Conservation (phyloP, 108 stramenopile species). For the Cyclotella cryptica region DNA sequence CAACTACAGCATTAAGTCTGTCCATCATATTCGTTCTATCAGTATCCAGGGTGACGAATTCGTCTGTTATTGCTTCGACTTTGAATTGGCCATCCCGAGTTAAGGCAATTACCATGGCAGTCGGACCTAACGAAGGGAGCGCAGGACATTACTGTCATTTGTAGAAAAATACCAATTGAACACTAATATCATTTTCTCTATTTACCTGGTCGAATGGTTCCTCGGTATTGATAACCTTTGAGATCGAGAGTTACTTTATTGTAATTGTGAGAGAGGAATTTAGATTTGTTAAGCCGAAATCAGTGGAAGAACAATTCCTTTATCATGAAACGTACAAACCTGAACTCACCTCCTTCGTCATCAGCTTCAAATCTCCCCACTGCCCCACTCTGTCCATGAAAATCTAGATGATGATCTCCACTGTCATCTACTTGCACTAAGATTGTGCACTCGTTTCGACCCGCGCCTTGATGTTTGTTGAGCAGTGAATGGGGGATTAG, state of each 20-base stretch:
- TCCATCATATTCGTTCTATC: slow-evolving; percentile 70
- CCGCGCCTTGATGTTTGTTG: slow-evolving; percentile 23
- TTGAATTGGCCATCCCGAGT: slow-evolving; percentile 55
- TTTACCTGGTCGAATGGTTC: slow-evolving; percentile 70
- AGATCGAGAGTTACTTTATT: slow-evolving; percentile 72
- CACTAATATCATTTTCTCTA: not conserved
- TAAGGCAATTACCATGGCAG: slow-evolving; percentile 65
- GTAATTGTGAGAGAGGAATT: not conserved
- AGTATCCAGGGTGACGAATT: slow-evolving; percentile 69
- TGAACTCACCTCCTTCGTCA: slow-evolving; percentile 50
- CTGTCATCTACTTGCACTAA: slow-evolving; percentile 71
- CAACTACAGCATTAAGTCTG: slow-evolving; percentile 68
- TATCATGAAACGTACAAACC: not conserved
- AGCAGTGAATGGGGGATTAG: slow-evolving; percentile 49
- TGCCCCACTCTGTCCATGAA: slow-evolving; percentile 76
- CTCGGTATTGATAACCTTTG: slow-evolving; percentile 81
- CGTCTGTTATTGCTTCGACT: slow-evolving; percentile 79
- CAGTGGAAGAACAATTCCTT: not conserved
- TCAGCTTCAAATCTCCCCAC: slow-evolving; percentile 83
- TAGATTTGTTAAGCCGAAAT: not conserved
- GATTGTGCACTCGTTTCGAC: slow-evolving; percentile 62
- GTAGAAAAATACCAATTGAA: not conserved
- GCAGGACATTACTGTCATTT: not conserved
- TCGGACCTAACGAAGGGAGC: slow-evolving; percentile 46
- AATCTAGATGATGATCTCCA: slow-evolving; percentile 68